Evolutionary conservation across 306 rosid genomes (phyloP), one percentile per base, ranked within the genome.

Genomic region (Cucumis hystrix): DNA sequence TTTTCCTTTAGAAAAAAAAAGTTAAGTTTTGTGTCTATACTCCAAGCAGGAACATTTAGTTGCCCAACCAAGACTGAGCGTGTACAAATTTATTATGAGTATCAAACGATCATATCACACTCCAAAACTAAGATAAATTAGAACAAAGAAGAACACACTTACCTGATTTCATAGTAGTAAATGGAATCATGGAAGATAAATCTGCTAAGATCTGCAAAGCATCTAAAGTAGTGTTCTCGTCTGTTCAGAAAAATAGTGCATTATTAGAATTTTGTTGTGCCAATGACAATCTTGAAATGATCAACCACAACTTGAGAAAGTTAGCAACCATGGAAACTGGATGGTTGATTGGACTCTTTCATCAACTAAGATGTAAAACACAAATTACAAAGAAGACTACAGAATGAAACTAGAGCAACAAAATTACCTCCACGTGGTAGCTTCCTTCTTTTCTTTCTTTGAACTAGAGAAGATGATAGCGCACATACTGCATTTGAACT

Each of bases 191-290:
- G 73, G 88, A 80, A 76, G 97, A 92, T 68, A 92, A 81, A 85
- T 92, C 91, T 68, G 97, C 98, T 89, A 95, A 83, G 66, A 91
- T 86, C 67, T 87, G 93, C 85, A 95, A 79, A 71, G 97, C 97
- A 92, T 92, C 84, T 83, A 95, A 85, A 56, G 82, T 86, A 63
- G 88, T 47, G 75, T 84, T 87, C 81, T 84, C 88, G 83, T 89
- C 98, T 90, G 79, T 78, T 65, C 25, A 52, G 58, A 78, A 78
- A 33, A 84, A 64, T 18, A 39, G 37, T 21, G 74, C 56, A 17
- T 4, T 18, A 40, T 37, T 37, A 11, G 5, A 39, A 18, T 40
- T 18, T 25, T 18, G 28, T 67, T 67, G 12, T 39, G 3, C 51
- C 49, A 37, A n/a, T n/a, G 51, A 8, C 10, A 63, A 66, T n/a